Percentiles rank a stretch among this genome's conserved stretches.
Conservation (phyloP, 768 basidiomycete genomes). For the Rhodosporidiobolus odoratus region DNA sequence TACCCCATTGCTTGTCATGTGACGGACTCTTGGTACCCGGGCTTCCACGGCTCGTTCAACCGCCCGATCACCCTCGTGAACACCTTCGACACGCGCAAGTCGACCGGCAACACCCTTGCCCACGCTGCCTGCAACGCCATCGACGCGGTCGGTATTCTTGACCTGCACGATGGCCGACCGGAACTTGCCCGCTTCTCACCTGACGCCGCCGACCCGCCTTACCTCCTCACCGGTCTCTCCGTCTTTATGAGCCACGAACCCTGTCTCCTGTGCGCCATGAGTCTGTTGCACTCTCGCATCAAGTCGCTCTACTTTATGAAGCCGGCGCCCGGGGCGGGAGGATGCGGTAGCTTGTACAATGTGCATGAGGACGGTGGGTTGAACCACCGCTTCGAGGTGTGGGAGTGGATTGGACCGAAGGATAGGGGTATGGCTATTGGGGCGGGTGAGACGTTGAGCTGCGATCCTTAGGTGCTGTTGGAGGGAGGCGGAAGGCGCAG, state of each 20-base stretch:
- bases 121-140: slow-evolving; percentile 78
- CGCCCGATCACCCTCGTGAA: slow-evolving; percentile 51
- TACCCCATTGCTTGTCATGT: slow-evolving; percentile 37
- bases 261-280: slow-evolving; percentile 97
- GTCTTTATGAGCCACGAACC: slow-evolving; percentile 94
- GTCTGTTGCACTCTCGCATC: slow-evolving; percentile 87
- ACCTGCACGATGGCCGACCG: slow-evolving; percentile 25
- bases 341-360: slow-evolving; percentile 68
- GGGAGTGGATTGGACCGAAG: slow-evolving; percentile 53
- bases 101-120: slow-evolving; percentile 68
- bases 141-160: slow-evolving; percentile 36
- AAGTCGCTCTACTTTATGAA: slow-evolving; percentile 65
- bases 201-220: slow-evolving; percentile 53
- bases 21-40: slow-evolving; percentile 25
- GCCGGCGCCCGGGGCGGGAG: slow-evolving; percentile 73
- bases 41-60: slow-evolving; percentile 40
- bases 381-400: slow-evolving; percentile 80
- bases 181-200: slow-evolving; percentile 4
- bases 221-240: slow-evolving; percentile 75
- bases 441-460: not conserved
- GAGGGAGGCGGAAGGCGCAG: not conserved
- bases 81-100: slow-evolving; percentile 65
- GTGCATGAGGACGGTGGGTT: slow-evolving; percentile 75
- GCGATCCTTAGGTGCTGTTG: not conserved
- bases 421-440: slow-evolving; percentile 5